Conservation (phyloP, 352 stramenopile species). For the Phytophthora sp. region DNA sequence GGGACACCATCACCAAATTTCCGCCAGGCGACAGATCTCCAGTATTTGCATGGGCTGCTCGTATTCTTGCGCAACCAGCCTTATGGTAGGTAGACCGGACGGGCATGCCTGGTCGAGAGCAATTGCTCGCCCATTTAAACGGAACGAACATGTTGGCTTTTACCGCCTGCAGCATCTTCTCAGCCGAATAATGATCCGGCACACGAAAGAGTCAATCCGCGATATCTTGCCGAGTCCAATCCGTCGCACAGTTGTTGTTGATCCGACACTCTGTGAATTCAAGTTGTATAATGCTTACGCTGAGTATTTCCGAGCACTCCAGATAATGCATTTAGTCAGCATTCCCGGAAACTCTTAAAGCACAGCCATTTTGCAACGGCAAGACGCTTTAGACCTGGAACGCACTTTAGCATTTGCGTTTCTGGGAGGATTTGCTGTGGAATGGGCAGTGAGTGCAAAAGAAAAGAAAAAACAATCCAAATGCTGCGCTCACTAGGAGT, state of each 20-base stretch:
- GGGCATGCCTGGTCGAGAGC: constrained; percentile 70
- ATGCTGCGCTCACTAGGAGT: constrained; percentile 33
- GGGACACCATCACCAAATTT: constrained; percentile 94
- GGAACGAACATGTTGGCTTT: constrained; percentile 48
- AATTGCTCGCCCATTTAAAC: constrained; percentile 74
- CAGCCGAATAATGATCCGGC: constrained; percentile 92
- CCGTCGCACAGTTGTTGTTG: constrained; percentile 47
- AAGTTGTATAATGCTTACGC: constrained; percentile 69
- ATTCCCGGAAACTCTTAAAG: constrained; percentile 43
- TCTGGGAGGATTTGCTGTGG: constrained; percentile 46
- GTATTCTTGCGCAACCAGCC: constrained; percentile 88
- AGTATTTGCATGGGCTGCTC: constrained; percentile 88
- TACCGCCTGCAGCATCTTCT: constrained; percentile 82
- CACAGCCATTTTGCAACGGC: too few species aligned
- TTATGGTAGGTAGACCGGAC: constrained; percentile 78
- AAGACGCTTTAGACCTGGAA: constrained; percentile 45
- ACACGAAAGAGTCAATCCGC: constrained; percentile 92
- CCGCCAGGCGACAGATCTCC: constrained; percentile 80
- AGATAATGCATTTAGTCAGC: constrained; percentile 69
- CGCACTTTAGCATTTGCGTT: constrained; percentile 50
- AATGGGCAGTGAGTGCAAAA: constrained; percentile 22
- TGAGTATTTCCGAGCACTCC: constrained; percentile 49
- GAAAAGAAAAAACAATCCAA: constrained; percentile 48
- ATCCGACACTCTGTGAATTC: constrained; percentile 62
- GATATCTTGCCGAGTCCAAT: constrained; percentile 52